These are phyloP conservation scores for Fragaria vesca DNA, from an alignment of 306 rosid species.

Conservation along the genomic window DNA sequence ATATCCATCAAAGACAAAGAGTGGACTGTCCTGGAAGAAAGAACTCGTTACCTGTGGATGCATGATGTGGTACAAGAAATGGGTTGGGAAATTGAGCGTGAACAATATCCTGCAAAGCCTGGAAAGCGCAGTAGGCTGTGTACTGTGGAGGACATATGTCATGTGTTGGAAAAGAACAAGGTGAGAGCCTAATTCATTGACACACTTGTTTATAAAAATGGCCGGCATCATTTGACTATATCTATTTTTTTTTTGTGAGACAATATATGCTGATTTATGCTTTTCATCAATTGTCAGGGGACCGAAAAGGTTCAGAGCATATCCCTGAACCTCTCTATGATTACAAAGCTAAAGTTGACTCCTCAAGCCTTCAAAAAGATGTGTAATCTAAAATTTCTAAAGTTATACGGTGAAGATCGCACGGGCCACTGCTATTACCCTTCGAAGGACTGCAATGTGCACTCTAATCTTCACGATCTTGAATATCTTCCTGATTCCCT, in stretches of 20 bases:
- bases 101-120: not conserved
- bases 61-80: not conserved
- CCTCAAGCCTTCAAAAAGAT: constrained; percentile 23
- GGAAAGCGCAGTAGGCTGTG: not conserved
- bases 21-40: not conserved
- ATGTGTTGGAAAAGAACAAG: not conserved
- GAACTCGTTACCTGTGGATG: not conserved
- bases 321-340: not conserved
- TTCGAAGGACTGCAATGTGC: not conserved
- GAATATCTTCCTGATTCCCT: constrained; percentile 25
- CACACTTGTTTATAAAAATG: too few relatives aligned
- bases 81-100: not conserved
- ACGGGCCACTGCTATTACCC: not conserved
- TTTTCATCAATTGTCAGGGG: constrained; percentile 10
- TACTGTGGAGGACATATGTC: too few relatives aligned
- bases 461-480: not conserved
- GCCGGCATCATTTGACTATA: too few relatives aligned
- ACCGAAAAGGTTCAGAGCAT: constrained; percentile 13
- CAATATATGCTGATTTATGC: not conserved
- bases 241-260: too few relatives aligned
- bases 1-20: not conserved
- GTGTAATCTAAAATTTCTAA: constrained; percentile 26
- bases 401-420: not conserved
- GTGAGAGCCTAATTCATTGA: too few relatives aligned
- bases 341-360: not conserved